Percentiles rank a stretch among this genome's conserved stretches.
These are phyloP conservation scores for Chlorella variabilis DNA, from an alignment of 163 green algal species.

Conservation along the genomic window DNA sequence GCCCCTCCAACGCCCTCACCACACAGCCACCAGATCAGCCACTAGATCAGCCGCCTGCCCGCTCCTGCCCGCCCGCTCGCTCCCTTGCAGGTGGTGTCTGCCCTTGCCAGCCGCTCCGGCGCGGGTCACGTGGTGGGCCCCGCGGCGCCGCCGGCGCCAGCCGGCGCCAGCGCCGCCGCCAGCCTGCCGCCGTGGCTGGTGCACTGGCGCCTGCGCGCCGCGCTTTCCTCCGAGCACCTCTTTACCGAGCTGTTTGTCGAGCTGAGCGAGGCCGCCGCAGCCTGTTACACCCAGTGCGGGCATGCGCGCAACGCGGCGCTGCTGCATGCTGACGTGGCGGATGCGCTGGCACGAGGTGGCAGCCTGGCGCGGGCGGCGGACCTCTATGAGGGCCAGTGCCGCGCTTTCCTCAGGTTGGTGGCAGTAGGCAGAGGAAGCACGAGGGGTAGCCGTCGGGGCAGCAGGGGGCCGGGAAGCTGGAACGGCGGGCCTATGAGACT, in stretches of 20 bases:
- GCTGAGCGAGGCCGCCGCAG: slow-evolving; percentile 46
- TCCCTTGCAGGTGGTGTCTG: not conserved
- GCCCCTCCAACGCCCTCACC: too few relatives aligned
- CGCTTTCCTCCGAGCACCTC: slow-evolving; percentile 32
- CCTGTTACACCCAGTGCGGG: slow-evolving; percentile 43
- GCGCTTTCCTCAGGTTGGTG: not conserved
- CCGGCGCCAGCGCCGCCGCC: not conserved
- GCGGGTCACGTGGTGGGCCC: not conserved
- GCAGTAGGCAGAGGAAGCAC: too few relatives aligned
- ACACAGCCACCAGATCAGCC: too few relatives aligned
- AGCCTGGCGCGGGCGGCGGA: slow-evolving; percentile 5
- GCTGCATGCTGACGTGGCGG: slow-evolving; percentile 52
- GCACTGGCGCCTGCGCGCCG: slow-evolving; percentile 52
- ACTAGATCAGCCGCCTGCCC: too few relatives aligned
- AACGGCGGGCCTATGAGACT: too few relatives aligned
- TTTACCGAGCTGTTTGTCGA: slow-evolving; percentile 49
- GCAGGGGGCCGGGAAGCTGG: too few relatives aligned
- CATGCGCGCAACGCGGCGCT: slow-evolving; percentile 34
- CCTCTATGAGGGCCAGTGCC: slow-evolving; percentile 42
- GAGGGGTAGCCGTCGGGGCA: too few relatives aligned
- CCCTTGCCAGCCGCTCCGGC: not conserved
- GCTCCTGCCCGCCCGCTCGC: not conserved
- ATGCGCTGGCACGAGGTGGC: slow-evolving; percentile 34
- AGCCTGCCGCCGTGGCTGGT: slow-evolving; percentile 43
- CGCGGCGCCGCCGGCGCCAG: not conserved